These are phyloP conservation scores for Schizosaccharomyces versatilis DNA, from an alignment of 1,139 yeast species.

Conservation along the genomic window DNA sequence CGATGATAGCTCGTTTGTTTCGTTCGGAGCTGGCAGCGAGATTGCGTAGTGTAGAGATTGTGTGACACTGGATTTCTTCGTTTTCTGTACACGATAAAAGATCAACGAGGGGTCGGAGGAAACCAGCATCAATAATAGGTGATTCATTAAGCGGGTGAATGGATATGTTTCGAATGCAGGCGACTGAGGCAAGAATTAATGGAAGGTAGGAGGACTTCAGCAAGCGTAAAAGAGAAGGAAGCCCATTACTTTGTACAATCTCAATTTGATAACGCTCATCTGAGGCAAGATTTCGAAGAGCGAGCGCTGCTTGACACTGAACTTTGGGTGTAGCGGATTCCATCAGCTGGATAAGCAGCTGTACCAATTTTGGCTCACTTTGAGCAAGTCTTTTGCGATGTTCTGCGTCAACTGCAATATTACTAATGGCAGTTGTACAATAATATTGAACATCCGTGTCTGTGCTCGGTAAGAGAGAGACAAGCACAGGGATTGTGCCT, in stretches of 20 bases:
- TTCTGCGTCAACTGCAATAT: constrained; percentile 85
- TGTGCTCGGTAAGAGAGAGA: constrained; percentile 60
- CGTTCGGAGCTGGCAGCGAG: constrained; percentile 89
- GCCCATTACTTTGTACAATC: constrained; percentile 84
- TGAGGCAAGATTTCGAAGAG: constrained; percentile 82
- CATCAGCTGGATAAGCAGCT: constrained; percentile 75
- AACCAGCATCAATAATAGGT: constrained; percentile 85
- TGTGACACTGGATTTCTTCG: constrained; percentile 94
- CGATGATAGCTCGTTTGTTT: constrained; percentile 73
- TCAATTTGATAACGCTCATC: constrained; percentile 80
- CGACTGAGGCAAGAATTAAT: constrained; percentile 83
- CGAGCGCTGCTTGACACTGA: constrained; percentile 94
- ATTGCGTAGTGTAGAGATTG: constrained; percentile 84
- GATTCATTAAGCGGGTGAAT: constrained; percentile 93
- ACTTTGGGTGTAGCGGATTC: constrained; percentile 72
- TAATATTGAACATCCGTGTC: constrained; percentile 96
- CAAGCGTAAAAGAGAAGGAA: constrained; percentile 72
- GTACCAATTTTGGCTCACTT: constrained; percentile 82
- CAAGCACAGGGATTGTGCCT: constrained; percentile 92
- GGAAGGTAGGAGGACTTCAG: constrained; percentile 83
- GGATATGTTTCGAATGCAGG: constrained; percentile 88
- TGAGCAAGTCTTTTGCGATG: constrained; percentile 74
- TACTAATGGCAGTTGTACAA: constrained; percentile 90
- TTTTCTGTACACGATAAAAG: constrained; percentile 67
- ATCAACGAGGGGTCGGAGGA: constrained; percentile 68